A percentile compares a stretch with the other conserved stretches of the same genome.
phyloP scores from a whole-genome alignment of 305 asterid genomes.

The Striga hermonthica region DNA sequence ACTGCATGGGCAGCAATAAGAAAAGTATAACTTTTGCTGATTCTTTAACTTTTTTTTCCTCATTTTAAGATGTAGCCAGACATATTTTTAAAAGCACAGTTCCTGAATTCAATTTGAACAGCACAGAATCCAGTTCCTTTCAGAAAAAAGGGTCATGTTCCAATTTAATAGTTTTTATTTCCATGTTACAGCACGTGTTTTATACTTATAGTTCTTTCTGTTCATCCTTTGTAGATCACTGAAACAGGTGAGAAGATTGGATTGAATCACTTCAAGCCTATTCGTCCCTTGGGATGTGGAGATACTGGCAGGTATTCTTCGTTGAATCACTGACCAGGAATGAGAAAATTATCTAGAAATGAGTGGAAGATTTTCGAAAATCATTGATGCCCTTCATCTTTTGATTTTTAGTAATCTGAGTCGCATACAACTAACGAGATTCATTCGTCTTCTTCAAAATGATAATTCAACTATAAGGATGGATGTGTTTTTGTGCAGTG shows the following conservation, averaged over 20 bases:
- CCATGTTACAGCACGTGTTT: conserved; percentile 16
- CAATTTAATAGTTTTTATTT: background rate
- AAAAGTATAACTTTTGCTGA: conserved; percentile 52
- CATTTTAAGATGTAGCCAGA: background rate
- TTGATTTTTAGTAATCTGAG: conserved; percentile 1
- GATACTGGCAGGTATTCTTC: conserved; percentile 91
- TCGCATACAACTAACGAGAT: background rate
- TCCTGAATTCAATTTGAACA: conserved; percentile 14
- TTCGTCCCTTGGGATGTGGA: conserved; percentile 96
- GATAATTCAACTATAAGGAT: conserved; percentile 15
- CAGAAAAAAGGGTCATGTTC: background rate
- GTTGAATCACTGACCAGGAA: too few relatives aligned
- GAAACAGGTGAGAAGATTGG: conserved; percentile 72
- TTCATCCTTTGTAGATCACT: conserved; percentile 50
- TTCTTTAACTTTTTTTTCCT: conserved; percentile 9
- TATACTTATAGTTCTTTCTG: conserved; percentile 24
- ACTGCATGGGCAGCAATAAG: conserved; percentile 73
- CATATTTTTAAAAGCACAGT: background rate
- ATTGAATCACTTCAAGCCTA: conserved; percentile 82
- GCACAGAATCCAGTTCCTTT: conserved; percentile 1
- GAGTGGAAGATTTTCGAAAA: too few relatives aligned
- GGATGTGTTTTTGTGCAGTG: conserved; percentile 59
- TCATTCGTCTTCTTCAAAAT: conserved; percentile 6
- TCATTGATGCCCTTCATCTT: background rate
- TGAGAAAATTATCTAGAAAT: too few relatives aligned